Evolutionary conservation across 2,329 filamentous ascomycete species (phyloP).

Genomic region (Botrytis cinerea): DNA sequence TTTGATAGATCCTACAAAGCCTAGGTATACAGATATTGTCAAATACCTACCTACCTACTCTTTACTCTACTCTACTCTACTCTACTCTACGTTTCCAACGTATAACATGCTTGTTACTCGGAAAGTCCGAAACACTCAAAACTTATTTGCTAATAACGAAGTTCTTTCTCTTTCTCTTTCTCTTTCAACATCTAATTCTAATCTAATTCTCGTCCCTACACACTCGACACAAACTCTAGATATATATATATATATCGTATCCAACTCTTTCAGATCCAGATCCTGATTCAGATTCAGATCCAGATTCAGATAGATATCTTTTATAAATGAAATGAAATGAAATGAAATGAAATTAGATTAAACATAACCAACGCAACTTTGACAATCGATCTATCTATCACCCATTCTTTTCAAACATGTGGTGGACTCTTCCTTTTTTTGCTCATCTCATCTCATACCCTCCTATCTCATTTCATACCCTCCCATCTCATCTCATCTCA

Average conservation of each 20-base stretch:
- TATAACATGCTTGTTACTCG: not conserved
- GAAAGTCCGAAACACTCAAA: no score
- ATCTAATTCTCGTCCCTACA: not conserved
- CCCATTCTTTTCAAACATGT: not conserved
- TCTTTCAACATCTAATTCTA: not conserved
- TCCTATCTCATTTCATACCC: not conserved
- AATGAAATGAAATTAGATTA: no score
- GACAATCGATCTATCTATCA: not conserved
- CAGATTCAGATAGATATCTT: no score
- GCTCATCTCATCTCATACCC: no score
- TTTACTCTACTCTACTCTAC: not conserved
- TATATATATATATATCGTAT: not conserved
- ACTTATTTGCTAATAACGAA: not conserved
- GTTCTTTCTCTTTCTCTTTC: rapidly evolving
- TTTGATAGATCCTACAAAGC: not conserved
- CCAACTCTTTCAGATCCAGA: not conserved
- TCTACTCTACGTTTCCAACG: not conserved
- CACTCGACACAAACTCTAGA: not conserved
- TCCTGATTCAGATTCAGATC: no score
- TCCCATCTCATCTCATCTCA: not conserved
- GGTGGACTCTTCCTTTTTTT: not conserved
- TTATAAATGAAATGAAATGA: no score
- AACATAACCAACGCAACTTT: not conserved
- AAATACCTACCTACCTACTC: not conserved
- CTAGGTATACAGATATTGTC: not conserved